Conservation (phyloP, 805 yeast species). For the Kuraishia hungarica region DNA sequence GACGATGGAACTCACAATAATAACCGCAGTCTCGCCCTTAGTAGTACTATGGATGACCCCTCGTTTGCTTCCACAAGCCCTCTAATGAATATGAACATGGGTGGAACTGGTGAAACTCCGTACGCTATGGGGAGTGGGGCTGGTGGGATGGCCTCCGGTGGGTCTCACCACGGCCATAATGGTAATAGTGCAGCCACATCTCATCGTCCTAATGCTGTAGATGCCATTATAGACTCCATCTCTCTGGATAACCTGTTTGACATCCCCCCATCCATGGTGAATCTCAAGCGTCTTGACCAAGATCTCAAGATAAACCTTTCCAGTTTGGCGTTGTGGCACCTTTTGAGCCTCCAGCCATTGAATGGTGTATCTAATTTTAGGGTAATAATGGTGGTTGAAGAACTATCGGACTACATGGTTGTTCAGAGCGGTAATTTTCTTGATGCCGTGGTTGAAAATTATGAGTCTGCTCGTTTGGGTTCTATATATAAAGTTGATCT, state of each 20-base stretch:
- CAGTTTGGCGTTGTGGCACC: constrained; percentile 47
- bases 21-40: neutral
- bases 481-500: constrained; percentile 10
- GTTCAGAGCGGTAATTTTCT: constrained; percentile 28
- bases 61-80: constrained; percentile 25
- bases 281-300: constrained; percentile 26
- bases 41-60: constrained; percentile 17
- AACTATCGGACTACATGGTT: constrained; percentile 14
- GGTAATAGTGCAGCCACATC: neutral
- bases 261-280: constrained; percentile 25
- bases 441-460: constrained; percentile 30
- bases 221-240: constrained; percentile 6
- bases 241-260: constrained; percentile 20
- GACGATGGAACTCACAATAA: neutral
- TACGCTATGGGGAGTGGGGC: neutral
- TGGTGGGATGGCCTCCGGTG: neutral
- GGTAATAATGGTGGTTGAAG: constrained; percentile 33
- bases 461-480: constrained; percentile 43
- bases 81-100: constrained; percentile 10
- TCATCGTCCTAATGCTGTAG: neutral
- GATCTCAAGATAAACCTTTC: constrained; percentile 36
- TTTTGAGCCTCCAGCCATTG: constrained; percentile 48
- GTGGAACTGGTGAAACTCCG: neutral
- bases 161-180: neutral
- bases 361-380: constrained; percentile 42